Base-by-base conservation (phyloP, 768 basidiomycete genomes). In the Calocybe gangraenosa region DNA sequence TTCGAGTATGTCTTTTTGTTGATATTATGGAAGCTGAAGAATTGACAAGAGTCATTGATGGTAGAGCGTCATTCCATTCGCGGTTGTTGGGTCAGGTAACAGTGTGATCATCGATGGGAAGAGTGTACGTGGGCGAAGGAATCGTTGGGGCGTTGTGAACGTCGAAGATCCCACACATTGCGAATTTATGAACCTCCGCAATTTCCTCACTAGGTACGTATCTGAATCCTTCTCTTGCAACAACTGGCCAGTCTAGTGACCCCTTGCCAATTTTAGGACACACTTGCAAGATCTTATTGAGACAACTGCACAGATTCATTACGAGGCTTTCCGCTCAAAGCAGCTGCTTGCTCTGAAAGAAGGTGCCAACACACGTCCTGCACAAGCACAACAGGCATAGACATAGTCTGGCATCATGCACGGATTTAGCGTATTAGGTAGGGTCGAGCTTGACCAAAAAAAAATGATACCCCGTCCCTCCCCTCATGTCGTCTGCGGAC, bases 311-410 rank as follows among this genome's bases (percentile, higher is more conserved):
- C 90, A 94, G 67, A 96, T 95, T 65, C 95, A 99, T 70, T 99
- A 98, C 65, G 95, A 99, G 74, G 92, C 94, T 7, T 99, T 99
- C 92, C 84, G 95, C 53, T 95, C 92, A 57, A 97, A 97, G 73
- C 95, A 99, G 72, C 69, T 98, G 55, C 76, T 97, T 37, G 95
- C 95, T 11, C 80, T 98, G 58, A 98, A 98, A 76, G 95, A 98
- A 69, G 88, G 89, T 32, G 92, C 92, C 48, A 84, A 80, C 65
- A 78, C 81, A 63, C 76, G 79, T 51, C 83, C 83, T 39, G 64
- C 75, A 42, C 48, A 60, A 44, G 4, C 41, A 14, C 66, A 69
- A 49, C 64, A 65, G 60, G 25, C 25, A 28, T 65, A 60, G 59
- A n/a, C n/a, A n/a, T 49, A 31, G 18, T 37, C 28, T 33, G 37